These are phyloP conservation scores for Hypoxylon fuscum DNA, from an alignment of 495 filamentous ascomycete species.

Conservation along the genomic window DNA sequence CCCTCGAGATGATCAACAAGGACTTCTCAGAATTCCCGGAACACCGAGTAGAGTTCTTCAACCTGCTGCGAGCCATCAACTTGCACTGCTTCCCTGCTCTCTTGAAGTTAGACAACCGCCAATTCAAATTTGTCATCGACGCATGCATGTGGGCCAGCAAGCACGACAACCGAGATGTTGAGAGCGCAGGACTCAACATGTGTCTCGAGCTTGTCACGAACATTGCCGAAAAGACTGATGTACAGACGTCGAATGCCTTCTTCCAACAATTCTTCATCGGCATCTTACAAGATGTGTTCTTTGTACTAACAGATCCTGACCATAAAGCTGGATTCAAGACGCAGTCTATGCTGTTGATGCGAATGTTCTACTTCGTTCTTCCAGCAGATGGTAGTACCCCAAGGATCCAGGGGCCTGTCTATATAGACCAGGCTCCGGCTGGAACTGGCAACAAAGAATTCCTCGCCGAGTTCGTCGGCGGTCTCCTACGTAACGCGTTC, in stretches of 20 bases:
- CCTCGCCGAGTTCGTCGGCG: slow-evolving; percentile 82
- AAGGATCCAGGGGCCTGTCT: slow-evolving; percentile 92
- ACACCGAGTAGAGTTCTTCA: slow-evolving; percentile 98
- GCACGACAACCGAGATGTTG: slow-evolving; percentile 98
- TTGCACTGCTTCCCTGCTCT: slow-evolving; percentile 94
- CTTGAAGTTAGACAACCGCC: slow-evolving; percentile 88
- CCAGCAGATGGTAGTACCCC: slow-evolving; percentile 67
- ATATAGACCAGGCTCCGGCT: slow-evolving; percentile 76
- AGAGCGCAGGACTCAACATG: slow-evolving; percentile 98
- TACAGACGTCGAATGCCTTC: slow-evolving; percentile 86
- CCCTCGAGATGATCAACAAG: slow-evolving; percentile 99
- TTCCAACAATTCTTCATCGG: slow-evolving; percentile 96
- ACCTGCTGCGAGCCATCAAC: slow-evolving; percentile 93
- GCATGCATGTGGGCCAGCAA: slow-evolving; percentile 99
- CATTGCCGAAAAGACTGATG: slow-evolving; percentile 88
- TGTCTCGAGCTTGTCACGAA: slow-evolving; percentile 98
- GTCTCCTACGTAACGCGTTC: slow-evolving; percentile 89
- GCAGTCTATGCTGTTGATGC: slow-evolving; percentile 89
- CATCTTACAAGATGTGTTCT: slow-evolving; percentile 98
- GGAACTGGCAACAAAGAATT: slow-evolving; percentile 92
- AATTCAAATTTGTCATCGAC: slow-evolving; percentile 99
- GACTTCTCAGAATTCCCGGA: slow-evolving; percentile 99
- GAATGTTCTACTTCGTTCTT: slow-evolving; percentile 94
- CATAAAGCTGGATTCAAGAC: slow-evolving; percentile 99
- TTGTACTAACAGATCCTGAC: slow-evolving; percentile 95